A percentile compares a stretch with the other conserved stretches of the same genome.
Conservation (phyloP, 768 basidiomycete genomes). For the Cubamyces lactineus region DNA sequence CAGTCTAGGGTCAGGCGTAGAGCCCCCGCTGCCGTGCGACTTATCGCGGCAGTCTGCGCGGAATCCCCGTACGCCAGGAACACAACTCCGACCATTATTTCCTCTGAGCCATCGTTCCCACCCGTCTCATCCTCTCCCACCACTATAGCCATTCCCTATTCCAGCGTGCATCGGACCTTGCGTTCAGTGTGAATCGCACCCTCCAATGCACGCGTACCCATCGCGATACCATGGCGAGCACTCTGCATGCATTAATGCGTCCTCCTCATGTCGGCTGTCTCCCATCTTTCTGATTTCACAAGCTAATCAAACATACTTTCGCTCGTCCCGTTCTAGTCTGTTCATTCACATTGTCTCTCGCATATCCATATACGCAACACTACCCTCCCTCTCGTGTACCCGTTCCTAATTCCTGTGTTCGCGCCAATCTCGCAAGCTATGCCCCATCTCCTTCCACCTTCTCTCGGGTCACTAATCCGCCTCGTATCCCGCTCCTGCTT, state of each 20-base stretch:
- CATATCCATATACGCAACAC: not conserved
- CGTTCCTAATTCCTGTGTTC: not conserved
- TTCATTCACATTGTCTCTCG: not conserved
- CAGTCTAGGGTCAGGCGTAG: too few relatives aligned
- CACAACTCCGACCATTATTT: not conserved
- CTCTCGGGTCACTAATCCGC: not conserved
- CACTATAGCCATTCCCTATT: conserved; percentile 1
- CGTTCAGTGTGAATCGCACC: conserved; percentile 1
- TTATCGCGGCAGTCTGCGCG: conserved; percentile 1
- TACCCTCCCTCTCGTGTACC: not conserved
- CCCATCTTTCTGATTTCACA: not conserved
- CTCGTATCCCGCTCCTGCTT: not conserved
- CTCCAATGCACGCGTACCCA: not conserved
- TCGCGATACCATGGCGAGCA: not conserved
- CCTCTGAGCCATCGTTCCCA: not conserved
- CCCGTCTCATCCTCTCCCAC: conserved; percentile 9
- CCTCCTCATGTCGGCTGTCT: too few relatives aligned
- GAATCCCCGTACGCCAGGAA: conserved; percentile 13
- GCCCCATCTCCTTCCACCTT: not conserved
- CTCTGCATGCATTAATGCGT: too few relatives aligned
- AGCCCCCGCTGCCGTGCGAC: conserved; percentile 2
- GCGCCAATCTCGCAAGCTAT: not conserved
- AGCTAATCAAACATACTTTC: not conserved
- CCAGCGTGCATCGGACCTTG: conserved; percentile 13
- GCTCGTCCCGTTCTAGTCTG: not conserved